Conservation (phyloP, 495 filamentous ascomycete species). For the Penicillium ucsense region DNA sequence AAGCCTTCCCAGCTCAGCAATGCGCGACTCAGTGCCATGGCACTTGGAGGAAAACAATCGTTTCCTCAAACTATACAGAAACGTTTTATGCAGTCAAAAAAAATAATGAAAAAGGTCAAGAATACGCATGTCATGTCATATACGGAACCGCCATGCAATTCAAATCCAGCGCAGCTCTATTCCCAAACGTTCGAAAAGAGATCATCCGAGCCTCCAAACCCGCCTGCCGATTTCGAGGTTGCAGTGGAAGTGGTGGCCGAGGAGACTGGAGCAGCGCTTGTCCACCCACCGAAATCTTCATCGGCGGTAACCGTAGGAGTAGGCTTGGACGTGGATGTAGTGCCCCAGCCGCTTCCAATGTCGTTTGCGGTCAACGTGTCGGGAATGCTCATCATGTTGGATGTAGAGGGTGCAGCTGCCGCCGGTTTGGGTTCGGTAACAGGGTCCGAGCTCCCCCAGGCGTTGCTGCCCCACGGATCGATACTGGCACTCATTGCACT, state of each 20-base stretch:
- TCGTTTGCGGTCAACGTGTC: slow-evolving; percentile 37
- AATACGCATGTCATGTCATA: slow-evolving; percentile 6
- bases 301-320: slow-evolving; percentile 63
- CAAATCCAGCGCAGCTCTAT: slow-evolving; percentile 22
- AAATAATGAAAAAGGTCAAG: background rate
- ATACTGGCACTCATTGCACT: slow-evolving; percentile 26
- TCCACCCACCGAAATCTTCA: slow-evolving; percentile 94
- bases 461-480: slow-evolving; percentile 43
- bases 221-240: slow-evolving; percentile 42
- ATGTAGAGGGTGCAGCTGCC: slow-evolving; percentile 11
- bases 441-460: slow-evolving; percentile 42
- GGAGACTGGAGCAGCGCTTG: slow-evolving; percentile 50
- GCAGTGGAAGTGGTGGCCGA: slow-evolving; percentile 28
- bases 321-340: slow-evolving; percentile 31
- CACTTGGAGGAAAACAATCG: no score
- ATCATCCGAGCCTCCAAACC: slow-evolving; percentile 67
- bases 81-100: no score
- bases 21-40: no score
- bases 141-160: slow-evolving; percentile 1
- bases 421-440: slow-evolving; percentile 18
- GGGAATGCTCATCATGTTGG: slow-evolving; percentile 37
- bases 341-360: slow-evolving; percentile 49
- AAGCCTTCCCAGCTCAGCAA: no score
- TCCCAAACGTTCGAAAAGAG: slow-evolving; percentile 93
- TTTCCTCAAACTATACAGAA: no score